Percentiles rank a stretch among this genome's conserved stretches.
Conservation (phyloP, 495 filamentous ascomycete genomes). For the Neurospora tetraspora region DNA sequence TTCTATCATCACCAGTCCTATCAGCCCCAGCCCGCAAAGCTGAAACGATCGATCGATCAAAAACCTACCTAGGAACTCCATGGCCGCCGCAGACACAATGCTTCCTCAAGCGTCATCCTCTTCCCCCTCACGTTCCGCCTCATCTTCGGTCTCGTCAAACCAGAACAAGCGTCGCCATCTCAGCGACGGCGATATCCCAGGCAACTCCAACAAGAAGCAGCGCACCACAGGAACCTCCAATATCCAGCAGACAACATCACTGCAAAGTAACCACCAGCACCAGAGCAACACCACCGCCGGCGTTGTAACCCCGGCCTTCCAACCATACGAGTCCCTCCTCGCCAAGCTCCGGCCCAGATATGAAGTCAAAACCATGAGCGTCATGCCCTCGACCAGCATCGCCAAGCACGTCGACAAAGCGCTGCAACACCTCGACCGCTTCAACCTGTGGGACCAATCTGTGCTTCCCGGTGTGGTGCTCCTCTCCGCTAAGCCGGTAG, state of each 20-base stretch:
- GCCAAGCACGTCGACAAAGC: constrained; percentile 39
- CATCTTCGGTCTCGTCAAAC: not conserved
- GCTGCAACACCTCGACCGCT: constrained; percentile 29
- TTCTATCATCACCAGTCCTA: not conserved
- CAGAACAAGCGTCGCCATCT: not conserved
- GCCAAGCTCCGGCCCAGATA: constrained; percentile 18
- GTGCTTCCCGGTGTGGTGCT: constrained; percentile 26
- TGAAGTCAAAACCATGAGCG: constrained; percentile 32
- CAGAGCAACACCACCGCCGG: constrained; percentile 1
- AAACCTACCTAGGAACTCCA: not conserved
- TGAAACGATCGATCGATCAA: not conserved
- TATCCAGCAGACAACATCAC: not conserved
- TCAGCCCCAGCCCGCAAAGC: not conserved
- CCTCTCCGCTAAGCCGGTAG: constrained; percentile 42
- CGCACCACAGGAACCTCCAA: not conserved
- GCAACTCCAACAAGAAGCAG: not conserved
- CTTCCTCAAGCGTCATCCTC: not conserved
- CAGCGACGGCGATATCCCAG: not conserved
- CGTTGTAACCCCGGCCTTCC: constrained; percentile 3
- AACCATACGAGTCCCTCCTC: constrained; percentile 19
- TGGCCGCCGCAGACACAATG: not conserved
- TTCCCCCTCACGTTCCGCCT: not conserved
- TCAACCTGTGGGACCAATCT: constrained; percentile 19
- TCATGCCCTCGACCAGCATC: constrained; percentile 48
- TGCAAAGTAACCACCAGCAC: not conserved